Evolutionary conservation across 2,329 filamentous ascomycete species (phyloP), one percentile per base, ranked within the genome.

Genomic region (Calycina herbarum): DNA sequence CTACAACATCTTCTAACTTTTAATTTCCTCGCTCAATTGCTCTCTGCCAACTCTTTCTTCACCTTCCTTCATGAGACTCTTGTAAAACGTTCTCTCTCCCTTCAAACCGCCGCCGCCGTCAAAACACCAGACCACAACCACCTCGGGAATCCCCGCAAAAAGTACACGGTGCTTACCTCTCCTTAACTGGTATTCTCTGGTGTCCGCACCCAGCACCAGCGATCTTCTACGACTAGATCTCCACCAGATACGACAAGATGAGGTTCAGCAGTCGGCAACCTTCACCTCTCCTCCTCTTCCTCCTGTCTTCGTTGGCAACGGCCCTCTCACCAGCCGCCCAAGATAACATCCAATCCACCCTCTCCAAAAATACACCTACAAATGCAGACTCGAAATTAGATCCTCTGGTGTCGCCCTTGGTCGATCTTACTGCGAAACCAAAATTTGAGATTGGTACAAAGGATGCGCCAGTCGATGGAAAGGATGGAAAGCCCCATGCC

Each of bases 401-500:
- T 24, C 62, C 56, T 56, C 57, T 67, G 57, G 51, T 70, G 27
- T 68, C 70, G 17, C 66, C 70, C 38, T 27, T 72, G 15, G 62
- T 71, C 42, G 73, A 73, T 57, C 57, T 72, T 5, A 73, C 67
- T 70, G 65, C 75, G 1, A 79, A 81, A 60, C 62, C 71, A 11
- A 73, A 73, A 57, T 70, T 67, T 54, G 72, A 73, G 51, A 64
- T 75, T 70, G 87, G 86, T 62, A 89, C 87, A 61, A 93, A 93
- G 77, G 89, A 95, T 80, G 92, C 91, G 64, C 94, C 94, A 0
- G 89, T 97, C 24, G 95, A 98, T 76, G 94, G 94, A 57, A 90
- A 91, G 73, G 95, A 98, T 79, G 95, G 95, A 59, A 95, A 94
- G 80, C 95, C 95, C 58, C 94, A 97, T 76, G 87, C 89, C 24